Conservation (phyloP, 2,329 filamentous ascomycete species). For the Metarhizium guizhouense region DNA sequence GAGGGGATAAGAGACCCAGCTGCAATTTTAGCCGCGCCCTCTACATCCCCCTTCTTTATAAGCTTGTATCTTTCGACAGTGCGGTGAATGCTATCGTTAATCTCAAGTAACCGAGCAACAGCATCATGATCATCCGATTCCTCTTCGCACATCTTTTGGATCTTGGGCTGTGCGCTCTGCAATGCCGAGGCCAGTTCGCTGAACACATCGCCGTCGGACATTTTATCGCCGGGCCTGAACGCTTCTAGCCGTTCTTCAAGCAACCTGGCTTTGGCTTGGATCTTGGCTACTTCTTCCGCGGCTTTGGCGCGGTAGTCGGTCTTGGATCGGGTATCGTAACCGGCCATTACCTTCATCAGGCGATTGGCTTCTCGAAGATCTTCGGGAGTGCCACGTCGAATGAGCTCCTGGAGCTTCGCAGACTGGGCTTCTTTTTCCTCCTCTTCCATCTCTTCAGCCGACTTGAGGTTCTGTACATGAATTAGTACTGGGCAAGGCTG, state of each 20-base stretch:
- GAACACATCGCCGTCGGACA: slow-evolving; percentile 59
- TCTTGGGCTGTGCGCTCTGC: slow-evolving; percentile 93
- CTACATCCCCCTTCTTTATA: slow-evolving; percentile 89
- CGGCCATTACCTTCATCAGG: slow-evolving; percentile 98
- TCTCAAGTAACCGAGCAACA: slow-evolving; percentile 88
- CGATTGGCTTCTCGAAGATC: slow-evolving; percentile 95
- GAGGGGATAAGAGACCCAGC: slow-evolving; percentile 53
- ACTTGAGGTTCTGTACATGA: slow-evolving; percentile 69
- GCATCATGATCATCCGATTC: slow-evolving; percentile 96
- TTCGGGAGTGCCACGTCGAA: slow-evolving; percentile 81
- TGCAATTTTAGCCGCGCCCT: slow-evolving; percentile 73
- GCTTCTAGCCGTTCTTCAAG: slow-evolving; percentile 87
- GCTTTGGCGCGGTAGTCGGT: slow-evolving; percentile 97
- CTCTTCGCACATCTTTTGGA: slow-evolving; percentile 99
- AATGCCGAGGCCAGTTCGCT: slow-evolving; percentile 83
- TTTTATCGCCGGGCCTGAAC: slow-evolving; percentile 71
- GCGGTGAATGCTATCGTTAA: slow-evolving; percentile 97
- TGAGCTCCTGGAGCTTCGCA: slow-evolving; percentile 95
- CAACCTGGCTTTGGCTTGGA: slow-evolving; percentile 89
- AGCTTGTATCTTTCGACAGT: slow-evolving; percentile 94
- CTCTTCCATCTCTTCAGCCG: slow-evolving; percentile 96
- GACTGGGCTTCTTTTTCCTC: slow-evolving; percentile 92
- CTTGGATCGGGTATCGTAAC: slow-evolving; percentile 89
- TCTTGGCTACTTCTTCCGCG: slow-evolving; percentile 86
- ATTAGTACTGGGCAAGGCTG: slow-evolving; percentile 17